Evolutionary conservation across 352 stramenopile genomes (phyloP), one percentile per base, ranked within the genome.

Genomic region (Phytophthora kernoviae): DNA sequence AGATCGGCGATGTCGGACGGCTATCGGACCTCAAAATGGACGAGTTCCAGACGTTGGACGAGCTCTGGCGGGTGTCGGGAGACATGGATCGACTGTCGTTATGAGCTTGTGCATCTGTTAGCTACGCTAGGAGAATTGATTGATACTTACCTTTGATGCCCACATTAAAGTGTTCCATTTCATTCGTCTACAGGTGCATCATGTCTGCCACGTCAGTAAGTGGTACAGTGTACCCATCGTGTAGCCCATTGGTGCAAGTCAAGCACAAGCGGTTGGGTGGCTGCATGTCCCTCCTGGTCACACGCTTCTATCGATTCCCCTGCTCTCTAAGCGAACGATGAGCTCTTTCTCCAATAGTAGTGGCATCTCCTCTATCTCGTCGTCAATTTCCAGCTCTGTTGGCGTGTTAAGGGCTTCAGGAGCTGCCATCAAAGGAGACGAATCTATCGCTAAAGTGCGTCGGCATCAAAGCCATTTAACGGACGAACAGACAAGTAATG

Each of bases 21-120:
- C 79, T 93, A 45, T 93, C 84, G 32, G 84, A 93, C 67, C 77
- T 93, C 49, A 93, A 91, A 68, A 89, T 93, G 81, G 83, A 91
- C 54, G 84, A 91, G 48, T 91, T 93, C 57, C 81, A 91, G 62
- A 87, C 77, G 46, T 75, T 93, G 40, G 81, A 91, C 22, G 82
- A 90, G 62, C 70, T 93, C 44, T 93, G 84, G 84, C 81, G 84
- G 36, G 84, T 93, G 47, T 93, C 84, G n/a, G 83, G 79, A 49
- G 84, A 93, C 50, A 91, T 93, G 84, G 84, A 90, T 49, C 81
- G 84, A 47, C 51, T 93, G 55, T 93, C 84, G 49, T 77, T 93
- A 75, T 93, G 62, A 84, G 55, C 30, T 30, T 43, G 36, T 43
- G 24, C 18, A 43, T 21, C 37, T 43, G 18, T 43, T 17, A 17